Evolutionary conservation across 2,329 filamentous ascomycete species (phyloP), one percentile per base, ranked within the genome.

Genomic region (Parafenestella ontariensis): DNA sequence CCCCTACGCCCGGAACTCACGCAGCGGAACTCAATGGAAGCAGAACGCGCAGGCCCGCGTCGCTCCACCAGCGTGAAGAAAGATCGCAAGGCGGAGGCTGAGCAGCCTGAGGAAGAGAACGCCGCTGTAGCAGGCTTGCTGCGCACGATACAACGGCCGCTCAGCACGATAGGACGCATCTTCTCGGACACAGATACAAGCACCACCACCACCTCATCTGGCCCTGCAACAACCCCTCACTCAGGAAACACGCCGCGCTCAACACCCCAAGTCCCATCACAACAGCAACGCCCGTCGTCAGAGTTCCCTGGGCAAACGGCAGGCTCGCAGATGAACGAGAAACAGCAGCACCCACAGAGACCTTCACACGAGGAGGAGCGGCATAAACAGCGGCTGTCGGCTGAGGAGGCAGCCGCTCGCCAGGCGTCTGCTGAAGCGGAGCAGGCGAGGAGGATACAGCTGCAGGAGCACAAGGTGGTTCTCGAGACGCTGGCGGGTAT

Each of bases 401-500:
- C 91, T 1, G 91, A 96, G 75, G 93, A 96, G 73, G 90, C 92
- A 23, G 93, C 93, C 0, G 93, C 92, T 2, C 83, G 92, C 46
- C 94, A 98, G 77, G 94, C 94, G 1, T 96, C 90, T 64, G 92
- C 91, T 0, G 94, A 98, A 75, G 86, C 86, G 6, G 94, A 94
- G 9, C 91, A 99, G 74, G 94, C 94, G 7, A 86, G 92, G 61
- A 83, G 90, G 15, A 86, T 98, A 56, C 88, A 95, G 64, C 83
- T 87, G 31, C 88, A 89, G 50, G 95, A 99, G 80, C 93, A 98
- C 76, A 83, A 86, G 49, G 94, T 92, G 66, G 88, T 99, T 7
- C 94, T 98, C 2, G 95, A 98, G 77, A 98, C 95, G 31, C 79
- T 99, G 52, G 88, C 91, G 43, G 90, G 92, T 66, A 99, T 99